Conservation (phyloP, 345 rosid genomes). For the Populus davidiana region DNA sequence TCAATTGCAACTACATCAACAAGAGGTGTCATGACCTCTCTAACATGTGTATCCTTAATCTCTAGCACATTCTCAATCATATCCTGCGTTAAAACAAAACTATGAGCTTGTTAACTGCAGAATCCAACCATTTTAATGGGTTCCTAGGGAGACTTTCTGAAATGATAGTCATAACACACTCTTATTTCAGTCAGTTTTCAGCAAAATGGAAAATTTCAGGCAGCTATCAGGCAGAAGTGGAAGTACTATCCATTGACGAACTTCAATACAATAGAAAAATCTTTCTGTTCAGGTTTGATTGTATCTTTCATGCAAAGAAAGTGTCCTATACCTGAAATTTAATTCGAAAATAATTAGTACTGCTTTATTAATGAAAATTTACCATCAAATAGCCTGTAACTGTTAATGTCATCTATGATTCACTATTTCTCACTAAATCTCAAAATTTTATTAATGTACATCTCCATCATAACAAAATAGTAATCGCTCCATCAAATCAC, state of each 20-base stretch:
- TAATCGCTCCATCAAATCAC: background rate
- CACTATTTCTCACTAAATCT: background rate
- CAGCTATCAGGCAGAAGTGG: too few species aligned
- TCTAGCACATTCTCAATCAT: conserved; percentile 99
- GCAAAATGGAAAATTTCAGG: background rate
- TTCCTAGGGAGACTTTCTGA: background rate
- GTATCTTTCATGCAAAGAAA: background rate
- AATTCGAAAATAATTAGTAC: background rate
- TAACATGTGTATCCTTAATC: conserved; percentile 93
- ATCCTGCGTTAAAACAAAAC: conserved; percentile 52
- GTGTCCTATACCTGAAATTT: background rate
- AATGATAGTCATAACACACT: background rate
- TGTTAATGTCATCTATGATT: background rate
- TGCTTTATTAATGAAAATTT: background rate
- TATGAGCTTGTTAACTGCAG: conserved; percentile 19
- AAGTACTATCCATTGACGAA: background rate
- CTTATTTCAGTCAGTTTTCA: background rate
- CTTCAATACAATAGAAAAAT: background rate
- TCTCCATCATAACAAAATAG: background rate
- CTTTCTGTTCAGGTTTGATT: background rate
- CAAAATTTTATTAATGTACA: background rate
- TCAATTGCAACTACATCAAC: conserved; percentile 98
- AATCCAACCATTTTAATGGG: background rate
- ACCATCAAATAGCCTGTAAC: background rate
- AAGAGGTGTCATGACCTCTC: conserved; percentile 99